Base-by-base conservation (phyloP, 83 land plant species). In the Larix sibirica region DNA sequence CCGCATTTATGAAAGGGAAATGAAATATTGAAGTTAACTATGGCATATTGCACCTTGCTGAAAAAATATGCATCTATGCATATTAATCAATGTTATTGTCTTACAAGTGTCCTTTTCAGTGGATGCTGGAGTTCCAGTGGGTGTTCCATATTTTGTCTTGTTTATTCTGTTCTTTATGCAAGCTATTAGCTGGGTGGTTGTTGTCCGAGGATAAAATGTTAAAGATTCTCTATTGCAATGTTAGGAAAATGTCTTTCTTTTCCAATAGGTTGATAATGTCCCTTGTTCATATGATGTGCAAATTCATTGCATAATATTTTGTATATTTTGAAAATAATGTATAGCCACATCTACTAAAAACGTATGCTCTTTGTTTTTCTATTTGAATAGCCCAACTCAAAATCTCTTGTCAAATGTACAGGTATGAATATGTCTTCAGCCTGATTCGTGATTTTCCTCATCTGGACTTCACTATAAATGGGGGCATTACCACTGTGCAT, bases 381-480 rank as follows among this genome's bases (percentile, higher is more conserved):
- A 54, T 47, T 12, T 76, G 20, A 40, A 74, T 74, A 74, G 8
- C 50, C 7, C 9, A 44, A 44, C 7, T 44, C 9, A 44, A 44
- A 44, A 44, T 44, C 50, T 44, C 50, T 6, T 8, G 50, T 44
- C 50, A 44, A 44, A 67, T 68, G 31, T 81, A 81, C 92, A 94
- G 96, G 81, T 94, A 92, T 83, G 94, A 92, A 80, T 94, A 88
- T 77, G 90, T 83, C 81, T 92, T 81, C 87, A 92, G 79, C 12
- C 88, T 94, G 23, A 67, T 92, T 62, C 94, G 94, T 74, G 96
- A 94, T 79, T 94, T 94, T 82, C 96, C 96, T 61, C 91, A 90
- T 70, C 42, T 94, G 50, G 81, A 36, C 64, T 94, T 94, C 81
- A 94, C 94, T 23, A 66, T 94, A 54, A 94, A 94, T 87, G 96